Evolutionary conservation across 495 filamentous ascomycete genomes (phyloP).

Genomic region (Hypoxylon fragiforme): DNA sequence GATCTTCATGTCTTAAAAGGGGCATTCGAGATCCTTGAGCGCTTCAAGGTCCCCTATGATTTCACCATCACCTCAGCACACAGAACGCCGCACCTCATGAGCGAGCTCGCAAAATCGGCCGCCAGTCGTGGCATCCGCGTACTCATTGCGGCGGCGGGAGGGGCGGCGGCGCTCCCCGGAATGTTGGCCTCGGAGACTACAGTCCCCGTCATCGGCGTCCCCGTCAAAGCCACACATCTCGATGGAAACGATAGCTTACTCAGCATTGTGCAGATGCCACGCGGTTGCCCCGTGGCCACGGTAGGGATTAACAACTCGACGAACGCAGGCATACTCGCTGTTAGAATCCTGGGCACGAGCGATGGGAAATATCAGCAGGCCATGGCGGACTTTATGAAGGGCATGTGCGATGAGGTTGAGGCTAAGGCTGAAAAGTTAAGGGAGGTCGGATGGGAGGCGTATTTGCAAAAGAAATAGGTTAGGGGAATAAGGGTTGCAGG

Average conservation of each 20-base stretch:
- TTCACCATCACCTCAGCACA: slow-evolving; percentile 92
- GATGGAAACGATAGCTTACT: slow-evolving; percentile 89
- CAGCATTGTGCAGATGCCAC: slow-evolving; percentile 93
- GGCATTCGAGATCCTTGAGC: slow-evolving; percentile 73
- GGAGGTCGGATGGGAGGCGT: slow-evolving; percentile 70
- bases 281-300: slow-evolving; percentile 49
- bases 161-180: slow-evolving; percentile 88
- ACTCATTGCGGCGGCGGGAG: slow-evolving; percentile 90
- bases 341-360: slow-evolving; percentile 74
- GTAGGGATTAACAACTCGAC: slow-evolving; percentile 90
- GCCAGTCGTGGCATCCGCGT: slow-evolving; percentile 74
- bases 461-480: slow-evolving; percentile 44
- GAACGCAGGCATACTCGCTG: slow-evolving; percentile 89
- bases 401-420: slow-evolving; percentile 65
- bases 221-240: slow-evolving; percentile 81
- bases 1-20: slow-evolving; percentile 80
- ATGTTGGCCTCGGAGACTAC: slow-evolving; percentile 86
- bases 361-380: slow-evolving; percentile 61
- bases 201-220: slow-evolving; percentile 92
- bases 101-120: slow-evolving; percentile 69
- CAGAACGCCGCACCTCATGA: slow-evolving; percentile 84
- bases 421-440: slow-evolving; percentile 69
- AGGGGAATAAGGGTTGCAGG: too few species aligned
- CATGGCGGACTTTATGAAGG: slow-evolving; percentile 67
- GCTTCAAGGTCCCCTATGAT: slow-evolving; percentile 74